Conservation (phyloP, 331 rosid species). For the Acacia pycnantha region DNA sequence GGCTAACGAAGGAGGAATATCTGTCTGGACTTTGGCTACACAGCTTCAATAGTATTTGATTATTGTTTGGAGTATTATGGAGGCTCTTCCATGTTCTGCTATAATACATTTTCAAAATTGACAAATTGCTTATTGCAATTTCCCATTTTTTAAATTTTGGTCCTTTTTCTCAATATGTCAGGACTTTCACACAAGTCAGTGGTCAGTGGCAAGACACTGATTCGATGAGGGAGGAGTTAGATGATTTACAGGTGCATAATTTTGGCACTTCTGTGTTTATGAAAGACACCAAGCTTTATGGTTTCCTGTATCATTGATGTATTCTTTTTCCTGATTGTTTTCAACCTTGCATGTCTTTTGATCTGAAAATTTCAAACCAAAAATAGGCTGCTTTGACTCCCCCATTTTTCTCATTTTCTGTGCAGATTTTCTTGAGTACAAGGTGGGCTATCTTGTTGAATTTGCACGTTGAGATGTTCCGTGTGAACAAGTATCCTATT, state of each 20-base stretch:
- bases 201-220: conserved; percentile 99
- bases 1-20: neutral
- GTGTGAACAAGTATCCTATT: conserved; percentile 97
- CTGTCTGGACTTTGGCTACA: neutral
- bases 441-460: conserved; percentile 98
- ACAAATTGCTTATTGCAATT: conserved; percentile 21
- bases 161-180: conserved; percentile 34
- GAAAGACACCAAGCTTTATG: conserved; percentile 15
- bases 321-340: neutral
- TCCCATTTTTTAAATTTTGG: conserved; percentile 4
- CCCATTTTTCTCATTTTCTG: conserved; percentile 15
- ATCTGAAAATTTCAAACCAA: conserved; percentile 16
- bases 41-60: neutral
- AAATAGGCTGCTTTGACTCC: conserved; percentile 16
- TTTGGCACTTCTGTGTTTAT: conserved; percentile 25
- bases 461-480: conserved; percentile 99
- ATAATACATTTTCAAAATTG: conserved; percentile 7
- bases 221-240: conserved; percentile 98
- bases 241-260: conserved; percentile 78
- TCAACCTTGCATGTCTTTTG: neutral
- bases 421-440: conserved; percentile 96
- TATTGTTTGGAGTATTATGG: conserved; percentile 13
- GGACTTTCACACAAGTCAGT: conserved; percentile 98
- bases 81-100: conserved; percentile 10
- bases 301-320: conserved; percentile 17